A percentile compares a stretch with the other conserved stretches of the same genome.
Conservation (phyloP, 371 early-diverging fungal genomes). For the Circinella umbellata region DNA sequence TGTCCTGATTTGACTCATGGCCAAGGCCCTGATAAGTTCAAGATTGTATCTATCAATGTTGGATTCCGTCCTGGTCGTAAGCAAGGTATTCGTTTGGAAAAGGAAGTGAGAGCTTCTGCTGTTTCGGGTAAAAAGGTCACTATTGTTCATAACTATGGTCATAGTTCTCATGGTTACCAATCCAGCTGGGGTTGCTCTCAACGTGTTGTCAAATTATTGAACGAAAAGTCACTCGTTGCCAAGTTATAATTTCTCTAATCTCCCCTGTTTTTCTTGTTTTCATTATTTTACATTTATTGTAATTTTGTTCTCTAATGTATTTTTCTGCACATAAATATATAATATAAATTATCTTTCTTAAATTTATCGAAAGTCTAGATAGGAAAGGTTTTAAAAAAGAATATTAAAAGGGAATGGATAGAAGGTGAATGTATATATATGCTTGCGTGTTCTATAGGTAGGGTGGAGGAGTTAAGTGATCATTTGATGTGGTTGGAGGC, state of each 20-base stretch:
- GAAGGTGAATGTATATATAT: too few species aligned
- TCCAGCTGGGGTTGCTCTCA: conserved; percentile 49
- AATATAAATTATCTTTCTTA: background rate
- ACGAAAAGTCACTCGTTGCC: conserved; percentile 23
- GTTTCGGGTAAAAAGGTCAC: conserved; percentile 34
- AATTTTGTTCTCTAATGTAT: background rate
- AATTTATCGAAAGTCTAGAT: too few species aligned
- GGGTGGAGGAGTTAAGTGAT: conserved; percentile 11
- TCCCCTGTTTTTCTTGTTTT: too few species aligned
- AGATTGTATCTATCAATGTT: conserved; percentile 68
- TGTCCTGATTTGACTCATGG: conserved; percentile 48
- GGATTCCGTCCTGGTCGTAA: conserved; percentile 78
- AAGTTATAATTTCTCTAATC: conserved; percentile 25
- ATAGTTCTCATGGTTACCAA: conserved; percentile 50
- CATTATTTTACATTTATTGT: too few species aligned
- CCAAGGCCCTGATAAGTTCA: conserved; percentile 46
- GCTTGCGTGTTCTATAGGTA: background rate
- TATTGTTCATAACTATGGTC: conserved; percentile 51
- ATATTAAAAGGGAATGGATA: background rate
- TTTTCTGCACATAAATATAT: background rate
- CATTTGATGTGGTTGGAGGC: background rate
- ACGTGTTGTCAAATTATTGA: conserved; percentile 33
- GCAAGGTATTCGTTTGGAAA: conserved; percentile 75
- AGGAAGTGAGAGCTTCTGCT: conserved; percentile 43
- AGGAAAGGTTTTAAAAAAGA: too few species aligned